A percentile compares a stretch with the other conserved stretches of the same genome.
phyloP scores from a whole-genome alignment of 495 filamentous ascomycete genomes.

The Daldinia vernicosa region DNA sequence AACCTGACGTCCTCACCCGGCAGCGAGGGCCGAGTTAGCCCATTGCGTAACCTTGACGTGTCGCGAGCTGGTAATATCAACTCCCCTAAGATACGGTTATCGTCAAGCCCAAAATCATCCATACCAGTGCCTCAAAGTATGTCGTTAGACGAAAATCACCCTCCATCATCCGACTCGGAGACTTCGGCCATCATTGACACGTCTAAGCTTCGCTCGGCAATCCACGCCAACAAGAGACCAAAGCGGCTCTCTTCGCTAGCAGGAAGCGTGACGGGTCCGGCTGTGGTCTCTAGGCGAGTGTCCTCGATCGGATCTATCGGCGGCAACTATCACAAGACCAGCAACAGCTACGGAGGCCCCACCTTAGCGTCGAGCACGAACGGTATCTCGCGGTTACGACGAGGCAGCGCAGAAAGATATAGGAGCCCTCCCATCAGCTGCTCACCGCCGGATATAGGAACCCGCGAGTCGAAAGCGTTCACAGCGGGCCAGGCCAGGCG shows the following conservation, averaged over 20 bases:
- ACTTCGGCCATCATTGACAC: conserved; percentile 51
- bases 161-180: conserved; percentile 58
- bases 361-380: conserved; percentile 53
- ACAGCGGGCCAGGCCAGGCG: conserved; percentile 56
- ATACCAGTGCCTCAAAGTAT: conserved; percentile 33
- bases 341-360: conserved; percentile 46
- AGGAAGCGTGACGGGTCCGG: conserved; percentile 34
- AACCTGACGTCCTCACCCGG: conserved; percentile 69
- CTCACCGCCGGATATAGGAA: conserved; percentile 50
- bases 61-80: conserved; percentile 53
- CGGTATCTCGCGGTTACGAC: conserved; percentile 55
- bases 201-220: conserved; percentile 56
- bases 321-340: conserved; percentile 43
- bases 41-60: conserved; percentile 54
- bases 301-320: conserved; percentile 45
- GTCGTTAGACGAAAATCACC: conserved; percentile 53
- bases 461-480: conserved; percentile 35
- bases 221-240: conserved; percentile 56
- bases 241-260: conserved; percentile 51
- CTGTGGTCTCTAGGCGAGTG: conserved; percentile 47
- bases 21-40: conserved; percentile 71
- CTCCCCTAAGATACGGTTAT: conserved; percentile 44
- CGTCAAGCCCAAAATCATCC: conserved; percentile 45
- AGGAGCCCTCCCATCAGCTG: conserved; percentile 56
- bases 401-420: conserved; percentile 52